Evolutionary conservation across 495 filamentous ascomycete genomes (phyloP).

Genomic region (Neurospora sp.): DNA sequence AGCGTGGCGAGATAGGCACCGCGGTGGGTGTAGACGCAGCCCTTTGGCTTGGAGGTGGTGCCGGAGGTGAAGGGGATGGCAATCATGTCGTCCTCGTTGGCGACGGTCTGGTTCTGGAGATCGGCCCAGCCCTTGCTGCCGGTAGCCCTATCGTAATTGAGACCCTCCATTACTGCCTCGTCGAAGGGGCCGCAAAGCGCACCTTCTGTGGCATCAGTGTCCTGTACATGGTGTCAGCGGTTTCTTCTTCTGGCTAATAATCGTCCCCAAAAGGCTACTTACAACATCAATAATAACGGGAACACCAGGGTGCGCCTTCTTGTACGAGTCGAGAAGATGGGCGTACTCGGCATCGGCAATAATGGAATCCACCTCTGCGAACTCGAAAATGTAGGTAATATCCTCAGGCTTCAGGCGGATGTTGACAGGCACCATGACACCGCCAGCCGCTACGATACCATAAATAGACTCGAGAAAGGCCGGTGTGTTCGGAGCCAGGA

Average conservation of each 20-base stretch:
- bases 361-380: constrained; percentile 77
- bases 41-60: constrained; percentile 86
- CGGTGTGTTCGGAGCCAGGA: constrained; percentile 85
- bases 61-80: constrained; percentile 83
- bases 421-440: constrained; percentile 72
- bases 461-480: constrained; percentile 88
- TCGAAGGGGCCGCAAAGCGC: constrained; percentile 72
- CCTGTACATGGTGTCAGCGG: constrained; percentile 30
- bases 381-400: constrained; percentile 80
- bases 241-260: not conserved
- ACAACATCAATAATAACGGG: constrained; percentile 62
- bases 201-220: constrained; percentile 71
- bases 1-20: constrained; percentile 76
- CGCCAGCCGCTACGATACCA: constrained; percentile 77
- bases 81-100: constrained; percentile 68
- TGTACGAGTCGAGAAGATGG: constrained; percentile 56
- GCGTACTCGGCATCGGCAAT: constrained; percentile 76
- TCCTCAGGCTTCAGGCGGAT: constrained; percentile 83
- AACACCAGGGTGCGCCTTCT: constrained; percentile 44
- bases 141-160: constrained; percentile 52
- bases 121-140: constrained; percentile 68
- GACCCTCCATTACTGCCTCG: constrained; percentile 69
- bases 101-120: constrained; percentile 49
- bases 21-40: constrained; percentile 85
- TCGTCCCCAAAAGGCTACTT: constrained; percentile 2